phyloP scores from a whole-genome alignment of 768 basidiomycete genomes.

The Tricholoma saponaceum region DNA sequence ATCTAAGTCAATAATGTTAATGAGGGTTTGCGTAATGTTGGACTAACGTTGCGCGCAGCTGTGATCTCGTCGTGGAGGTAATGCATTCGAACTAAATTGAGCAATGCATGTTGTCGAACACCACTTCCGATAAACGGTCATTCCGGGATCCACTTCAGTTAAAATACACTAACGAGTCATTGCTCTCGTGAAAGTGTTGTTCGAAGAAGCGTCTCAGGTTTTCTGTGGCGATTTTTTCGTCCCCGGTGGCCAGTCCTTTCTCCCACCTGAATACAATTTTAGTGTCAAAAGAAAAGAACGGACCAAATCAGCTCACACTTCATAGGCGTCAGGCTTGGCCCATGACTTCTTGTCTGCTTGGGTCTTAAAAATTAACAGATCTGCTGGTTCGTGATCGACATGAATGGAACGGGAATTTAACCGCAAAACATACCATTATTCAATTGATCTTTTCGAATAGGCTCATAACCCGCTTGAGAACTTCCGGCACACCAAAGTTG shows the following conservation, averaged over 20 bases:
- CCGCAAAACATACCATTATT: conserved; percentile 33
- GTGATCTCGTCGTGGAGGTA: conserved; percentile 64
- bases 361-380: conserved; percentile 57
- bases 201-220: conserved; percentile 78
- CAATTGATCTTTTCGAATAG: conserved; percentile 48
- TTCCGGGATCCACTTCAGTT: not conserved
- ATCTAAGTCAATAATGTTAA: not conserved
- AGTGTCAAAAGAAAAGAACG: not conserved
- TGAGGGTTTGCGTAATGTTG: not conserved
- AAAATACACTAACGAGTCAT: conserved; percentile 63
- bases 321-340: conserved; percentile 59
- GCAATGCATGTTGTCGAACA: conserved; percentile 72
- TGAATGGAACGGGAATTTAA: not conserved
- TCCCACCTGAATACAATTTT: conserved; percentile 52
- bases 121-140: conserved; percentile 41
- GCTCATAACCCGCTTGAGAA: conserved; percentile 41
- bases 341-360: conserved; percentile 61
- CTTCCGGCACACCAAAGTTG: conserved; percentile 57
- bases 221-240: conserved; percentile 66
- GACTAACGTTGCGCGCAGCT: conserved; percentile 60
- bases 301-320: conserved; percentile 38
- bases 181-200: conserved; percentile 76
- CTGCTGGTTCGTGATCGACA: conserved; percentile 24
- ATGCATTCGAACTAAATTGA: conserved; percentile 77
- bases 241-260: conserved; percentile 57